Base-by-base conservation (phyloP, 2,329 filamentous ascomycete genomes). In the Colletotrichum acutatum region DNA sequence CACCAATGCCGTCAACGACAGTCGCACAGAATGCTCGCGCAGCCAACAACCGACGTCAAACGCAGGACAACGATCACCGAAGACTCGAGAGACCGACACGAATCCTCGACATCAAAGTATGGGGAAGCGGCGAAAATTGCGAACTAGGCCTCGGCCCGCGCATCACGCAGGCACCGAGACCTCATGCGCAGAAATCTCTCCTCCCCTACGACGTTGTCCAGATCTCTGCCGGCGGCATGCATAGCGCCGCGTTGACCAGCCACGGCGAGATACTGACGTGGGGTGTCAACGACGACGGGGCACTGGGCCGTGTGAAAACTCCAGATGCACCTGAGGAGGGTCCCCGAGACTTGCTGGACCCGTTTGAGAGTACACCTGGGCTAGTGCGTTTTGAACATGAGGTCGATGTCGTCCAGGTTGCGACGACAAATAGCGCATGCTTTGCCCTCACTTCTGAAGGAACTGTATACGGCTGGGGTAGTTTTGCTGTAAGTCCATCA, bases 281-380 rank as follows among this genome's bases (percentile, higher is more conserved):
- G 91, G 91, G 91, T 60, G 90, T 91, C 75, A 93, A 93, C 78
- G 90, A 92, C 76, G 88, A 91, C 75, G 88, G 89, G 68, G 90
- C 91, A 4, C 85, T 93, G 58, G 90, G 91, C 19, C 85, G 91
- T 76, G 85, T 88, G 74, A 92, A 76, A 11, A 22, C 71, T 12
- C 6, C 71, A 1, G 63, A 68, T 9, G 26, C 69, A 4, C 85
- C 86, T 59, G 85, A 87, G 19, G 79, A 82, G 22, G 83, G 86
- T 71, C 83, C 82, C 14, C 85, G 86, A 62, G 82, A 82, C 49
- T 24, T 61, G 2, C 34, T 71, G 57, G 61, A 62, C 6, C n/a
- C 49, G 0, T 73, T 70, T 26, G 90, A 93, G 77, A 85, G 87
- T 61, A 90, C 86, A 2, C 91, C 91, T 1, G 83, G 82, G 8